Evolutionary conservation across 768 basidiomycete species (phyloP), one percentile per base, ranked within the genome.

Genomic region (Hemileccinum impolitum): DNA sequence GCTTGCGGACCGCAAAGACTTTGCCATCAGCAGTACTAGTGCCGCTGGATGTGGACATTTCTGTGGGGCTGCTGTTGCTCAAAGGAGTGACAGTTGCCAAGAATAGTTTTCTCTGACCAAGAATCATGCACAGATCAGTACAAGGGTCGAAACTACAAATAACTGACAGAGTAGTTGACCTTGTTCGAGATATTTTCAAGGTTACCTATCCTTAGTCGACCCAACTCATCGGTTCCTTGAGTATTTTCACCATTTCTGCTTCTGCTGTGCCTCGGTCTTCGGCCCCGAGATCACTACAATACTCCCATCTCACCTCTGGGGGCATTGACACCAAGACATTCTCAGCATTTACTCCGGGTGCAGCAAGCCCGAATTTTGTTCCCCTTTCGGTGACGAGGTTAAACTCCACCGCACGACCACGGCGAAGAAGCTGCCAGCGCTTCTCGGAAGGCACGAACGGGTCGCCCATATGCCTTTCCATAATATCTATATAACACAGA

Each of bases 1-100:
- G n/a, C n/a, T n/a, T n/a, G n/a, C n/a, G n/a, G n/a, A n/a, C n/a
- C n/a, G n/a, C n/a, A n/a, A n/a, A n/a, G n/a, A n/a, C n/a, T n/a
- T n/a, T n/a, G n/a, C n/a, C n/a, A n/a, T n/a, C n/a, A n/a, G n/a
- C n/a, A n/a, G n/a, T n/a, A n/a, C n/a, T n/a, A n/a, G 90, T 67
- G 85, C 87, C 12, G 79, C 87, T 37, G 90, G 89, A 4, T 92
- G 89, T 67, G 89, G 90, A 0, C 90, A 92, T 68, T 77, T 76
- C 56, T 92, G 89, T 56, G 90, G 87, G 87, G 79, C 77, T 14
- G 72, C 74, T n/a, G 40, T 66, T 19, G 41, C 52, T 17, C 48
- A 46, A 18, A 26, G 39, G 34, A 37, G 32, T 8, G 48, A 42
- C 23, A 9, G 6, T 23, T 6, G 23, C 23, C 23, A 3, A 23